Conservation (phyloP, 192 early-diverging fungal species). For the Fimicolochytrium jonesii region DNA sequence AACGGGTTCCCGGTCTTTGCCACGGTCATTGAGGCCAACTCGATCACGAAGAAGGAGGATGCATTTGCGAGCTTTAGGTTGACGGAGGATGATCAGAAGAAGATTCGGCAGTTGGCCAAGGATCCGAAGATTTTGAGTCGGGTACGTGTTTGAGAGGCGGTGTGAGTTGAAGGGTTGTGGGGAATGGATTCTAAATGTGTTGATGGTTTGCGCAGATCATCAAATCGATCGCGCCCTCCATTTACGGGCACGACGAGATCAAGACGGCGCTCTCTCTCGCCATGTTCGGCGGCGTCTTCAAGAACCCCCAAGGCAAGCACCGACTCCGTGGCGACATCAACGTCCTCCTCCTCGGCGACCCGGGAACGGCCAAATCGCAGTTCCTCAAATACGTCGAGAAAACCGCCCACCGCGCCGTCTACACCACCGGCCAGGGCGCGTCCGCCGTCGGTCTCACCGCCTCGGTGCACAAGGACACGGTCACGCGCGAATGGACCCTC, state of each 20-base stretch:
- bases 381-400: constrained; percentile 80
- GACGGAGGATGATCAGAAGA: constrained; percentile 85
- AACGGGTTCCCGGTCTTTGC: constrained; percentile 97
- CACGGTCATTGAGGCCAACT: constrained; percentile 95
- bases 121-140: constrained; percentile 77
- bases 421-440: constrained; percentile 70
- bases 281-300: constrained; percentile 94
- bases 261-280: constrained; percentile 89
- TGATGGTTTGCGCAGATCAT: constrained; percentile 59
- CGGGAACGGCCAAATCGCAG: constrained; percentile 83
- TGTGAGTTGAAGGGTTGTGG: too few relatives aligned
- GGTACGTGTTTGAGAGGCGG: constrained; percentile 42
- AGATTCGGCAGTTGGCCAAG: constrained; percentile 67
- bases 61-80: constrained; percentile 79
- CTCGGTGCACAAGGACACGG: constrained; percentile 65
- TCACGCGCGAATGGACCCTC: constrained; percentile 71
- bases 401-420: constrained; percentile 76
- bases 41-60: constrained; percentile 85
- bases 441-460: constrained; percentile 68
- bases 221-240: constrained; percentile 95
- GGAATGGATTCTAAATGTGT: too few relatives aligned
- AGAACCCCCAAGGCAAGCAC: constrained; percentile 92
- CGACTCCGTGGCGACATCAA: constrained; percentile 97
- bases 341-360: constrained; percentile 85
- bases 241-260: constrained; percentile 97